phyloP scores from a whole-genome alignment of 176 grass and related monocot species.

The Puccinellia tenuiflora region DNA sequence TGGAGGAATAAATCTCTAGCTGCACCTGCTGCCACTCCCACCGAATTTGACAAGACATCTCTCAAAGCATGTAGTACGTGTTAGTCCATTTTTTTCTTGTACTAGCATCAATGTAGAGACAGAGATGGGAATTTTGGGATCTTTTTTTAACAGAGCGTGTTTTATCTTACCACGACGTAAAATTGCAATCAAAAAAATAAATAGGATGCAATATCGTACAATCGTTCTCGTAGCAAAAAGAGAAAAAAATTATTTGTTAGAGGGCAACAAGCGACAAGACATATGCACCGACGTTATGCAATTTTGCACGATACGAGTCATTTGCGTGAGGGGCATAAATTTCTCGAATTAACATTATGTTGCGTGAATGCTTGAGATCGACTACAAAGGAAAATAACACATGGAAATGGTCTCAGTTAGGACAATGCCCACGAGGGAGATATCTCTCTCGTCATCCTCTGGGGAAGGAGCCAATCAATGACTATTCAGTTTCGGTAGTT shows the following conservation, averaged over 20 bases:
- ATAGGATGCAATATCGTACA: too few relatives aligned
- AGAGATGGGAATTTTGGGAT: background rate
- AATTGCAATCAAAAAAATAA: background rate
- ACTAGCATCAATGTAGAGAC: too few relatives aligned
- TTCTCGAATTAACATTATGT: background rate
- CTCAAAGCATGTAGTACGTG: background rate
- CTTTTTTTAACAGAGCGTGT: background rate
- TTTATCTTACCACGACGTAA: background rate
- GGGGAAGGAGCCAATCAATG: background rate
- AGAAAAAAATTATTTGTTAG: background rate
- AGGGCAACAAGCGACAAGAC: background rate
- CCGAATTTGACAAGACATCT: background rate
- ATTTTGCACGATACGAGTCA: background rate
- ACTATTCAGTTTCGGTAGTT: background rate
- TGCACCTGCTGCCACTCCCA: background rate
- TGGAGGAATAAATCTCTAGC: slow-evolving; percentile 3
- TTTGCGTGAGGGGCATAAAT: background rate
- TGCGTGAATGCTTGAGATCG: background rate
- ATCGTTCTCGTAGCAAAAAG: background rate
- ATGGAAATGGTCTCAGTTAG: background rate
- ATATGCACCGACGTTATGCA: too few relatives aligned
- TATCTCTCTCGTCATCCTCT: background rate
- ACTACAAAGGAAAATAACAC: background rate
- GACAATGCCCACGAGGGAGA: background rate
- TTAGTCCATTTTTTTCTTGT: background rate